phyloP scores from a whole-genome alignment of 1,284 basidiomycete species.

The Gymnopus androsaceus region DNA sequence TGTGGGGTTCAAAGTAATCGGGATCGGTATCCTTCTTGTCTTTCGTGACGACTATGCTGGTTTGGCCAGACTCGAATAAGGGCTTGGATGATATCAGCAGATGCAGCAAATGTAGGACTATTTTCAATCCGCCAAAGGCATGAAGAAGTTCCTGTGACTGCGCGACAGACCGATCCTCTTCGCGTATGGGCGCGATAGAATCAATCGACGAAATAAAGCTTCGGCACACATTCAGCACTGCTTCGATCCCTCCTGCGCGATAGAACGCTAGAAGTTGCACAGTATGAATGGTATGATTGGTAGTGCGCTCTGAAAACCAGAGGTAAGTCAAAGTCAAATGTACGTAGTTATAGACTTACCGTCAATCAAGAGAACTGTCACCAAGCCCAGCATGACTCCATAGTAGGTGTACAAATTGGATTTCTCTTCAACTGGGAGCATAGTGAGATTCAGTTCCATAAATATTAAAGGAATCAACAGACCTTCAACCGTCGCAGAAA shows the following conservation, averaged over 20 bases:
- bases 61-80: constrained; percentile 86
- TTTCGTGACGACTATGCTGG: constrained; percentile 67
- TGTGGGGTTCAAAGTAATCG: constrained; percentile 82
- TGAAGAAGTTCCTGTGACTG: constrained; percentile 69
- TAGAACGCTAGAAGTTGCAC: constrained; percentile 80
- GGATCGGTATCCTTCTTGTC: constrained; percentile 77
- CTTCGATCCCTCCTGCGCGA: constrained; percentile 71
- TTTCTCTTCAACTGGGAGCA: constrained; percentile 46
- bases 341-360: constrained; percentile 48
- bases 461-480: constrained; percentile 21
- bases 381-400: constrained; percentile 77
- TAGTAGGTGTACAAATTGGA: constrained; percentile 64
- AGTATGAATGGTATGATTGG: constrained; percentile 78
- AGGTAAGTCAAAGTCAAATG: constrained; percentile 9
- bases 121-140: constrained; percentile 81
- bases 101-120: constrained; percentile 77
- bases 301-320: constrained; percentile 62
- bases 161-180: constrained; percentile 57
- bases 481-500: constrained; percentile 63
- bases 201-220: constrained; percentile 63
- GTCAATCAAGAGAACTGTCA: constrained; percentile 79
- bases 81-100: constrained; percentile 80
- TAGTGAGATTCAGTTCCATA: constrained; percentile 11
- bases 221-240: constrained; percentile 63
- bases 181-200: constrained; percentile 44